Conservation (phyloP, 108 stramenopile species). For the Cylindrotheca closterium region DNA sequence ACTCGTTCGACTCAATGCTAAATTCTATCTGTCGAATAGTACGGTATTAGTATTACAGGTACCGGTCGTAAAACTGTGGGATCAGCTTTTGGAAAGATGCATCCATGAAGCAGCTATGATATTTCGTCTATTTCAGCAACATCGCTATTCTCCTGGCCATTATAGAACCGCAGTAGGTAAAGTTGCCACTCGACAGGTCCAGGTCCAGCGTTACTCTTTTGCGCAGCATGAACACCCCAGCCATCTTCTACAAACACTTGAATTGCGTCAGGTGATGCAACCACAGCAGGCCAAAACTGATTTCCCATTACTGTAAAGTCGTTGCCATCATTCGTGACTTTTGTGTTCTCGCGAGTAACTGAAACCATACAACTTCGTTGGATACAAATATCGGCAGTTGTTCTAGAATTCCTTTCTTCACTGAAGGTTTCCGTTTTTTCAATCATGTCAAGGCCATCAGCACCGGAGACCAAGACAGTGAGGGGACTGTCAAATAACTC, state of each 20-base stretch:
- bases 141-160: no score
- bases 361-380: no score
- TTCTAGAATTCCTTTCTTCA: conserved; percentile 11
- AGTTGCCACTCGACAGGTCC: conserved; percentile 52
- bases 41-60: no score
- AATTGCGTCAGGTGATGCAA: conserved; percentile 26
- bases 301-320: neutral
- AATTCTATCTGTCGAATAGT: no score
- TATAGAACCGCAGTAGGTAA: no score
- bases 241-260: conserved; percentile 51
- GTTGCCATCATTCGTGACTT: neutral
- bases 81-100: no score
- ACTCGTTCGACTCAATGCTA: no score
- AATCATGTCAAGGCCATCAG: conserved; percentile 47
- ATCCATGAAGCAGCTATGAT: no score
- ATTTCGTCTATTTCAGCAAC: no score
- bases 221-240: conserved; percentile 68
- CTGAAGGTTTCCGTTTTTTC: conserved; percentile 16
- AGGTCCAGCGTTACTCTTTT: conserved; percentile 1
- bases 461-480: conserved; percentile 60
- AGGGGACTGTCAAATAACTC: conserved; percentile 16
- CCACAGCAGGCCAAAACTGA: conserved; percentile 47
- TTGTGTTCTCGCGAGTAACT: conserved; percentile 8
- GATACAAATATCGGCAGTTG: no score
- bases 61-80: no score